Percentiles rank a stretch among this genome's conserved stretches.
phyloP scores from a whole-genome alignment of 495 filamentous ascomycete genomes.

The Filosporella fistucella region DNA sequence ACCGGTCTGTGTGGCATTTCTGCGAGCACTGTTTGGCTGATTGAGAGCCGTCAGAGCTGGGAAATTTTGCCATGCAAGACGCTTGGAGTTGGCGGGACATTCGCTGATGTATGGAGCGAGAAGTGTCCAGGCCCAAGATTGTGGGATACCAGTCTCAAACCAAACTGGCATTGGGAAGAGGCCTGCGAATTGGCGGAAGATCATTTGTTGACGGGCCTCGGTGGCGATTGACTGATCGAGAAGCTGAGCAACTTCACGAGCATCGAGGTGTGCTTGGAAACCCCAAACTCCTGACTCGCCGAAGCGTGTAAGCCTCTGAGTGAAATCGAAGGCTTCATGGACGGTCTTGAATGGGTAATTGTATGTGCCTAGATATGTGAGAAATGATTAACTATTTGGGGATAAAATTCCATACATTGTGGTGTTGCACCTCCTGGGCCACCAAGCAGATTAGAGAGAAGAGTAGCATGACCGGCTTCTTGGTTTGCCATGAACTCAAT shows the following conservation, averaged over 20 bases:
- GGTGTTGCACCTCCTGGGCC: conserved; percentile 52
- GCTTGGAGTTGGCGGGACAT: conserved; percentile 71
- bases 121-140: conserved; percentile 84
- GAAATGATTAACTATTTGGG: not conserved
- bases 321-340: conserved; percentile 78
- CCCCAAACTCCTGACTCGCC: conserved; percentile 83
- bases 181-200: conserved; percentile 82
- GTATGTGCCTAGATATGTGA: conserved; percentile 38
- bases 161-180: conserved; percentile 83
- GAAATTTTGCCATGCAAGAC: conserved; percentile 86
- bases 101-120: conserved; percentile 80
- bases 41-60: conserved; percentile 70
- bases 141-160: conserved; percentile 78
- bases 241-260: conserved; percentile 66
- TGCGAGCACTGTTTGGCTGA: conserved; percentile 65
- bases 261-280: conserved; percentile 77
- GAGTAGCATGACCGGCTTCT: conserved; percentile 74
- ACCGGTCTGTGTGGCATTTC: conserved; percentile 45
- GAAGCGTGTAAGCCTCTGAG: conserved; percentile 77
- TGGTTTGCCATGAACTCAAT: conserved; percentile 86
- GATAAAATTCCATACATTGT: conserved; percentile 47
- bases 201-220: conserved; percentile 85
- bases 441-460: conserved; percentile 80
- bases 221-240: conserved; percentile 73
- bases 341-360: conserved; percentile 79